Conservation (phyloP, 345 rosid genomes). For the Syzygium aqueum region DNA sequence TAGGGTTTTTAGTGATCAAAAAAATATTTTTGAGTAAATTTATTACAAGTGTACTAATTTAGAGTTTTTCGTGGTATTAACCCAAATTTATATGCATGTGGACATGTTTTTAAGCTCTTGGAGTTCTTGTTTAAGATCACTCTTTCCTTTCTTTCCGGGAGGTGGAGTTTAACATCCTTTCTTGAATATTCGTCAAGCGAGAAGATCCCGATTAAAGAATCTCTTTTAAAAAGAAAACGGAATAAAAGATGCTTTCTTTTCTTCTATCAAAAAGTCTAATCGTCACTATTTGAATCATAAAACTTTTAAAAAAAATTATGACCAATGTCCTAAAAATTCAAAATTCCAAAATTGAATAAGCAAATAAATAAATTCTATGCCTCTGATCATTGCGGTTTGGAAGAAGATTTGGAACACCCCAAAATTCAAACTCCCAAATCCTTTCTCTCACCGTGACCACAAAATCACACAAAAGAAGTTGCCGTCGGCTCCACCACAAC, state of each 20-base stretch:
- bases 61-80: too few relatives aligned
- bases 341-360: background rate
- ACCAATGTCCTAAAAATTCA: background rate
- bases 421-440: background rate
- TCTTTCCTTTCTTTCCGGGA: background rate
- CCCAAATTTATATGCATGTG: background rate
- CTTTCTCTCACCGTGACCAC: background rate
- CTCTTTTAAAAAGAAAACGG: background rate
- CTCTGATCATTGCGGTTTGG: background rate
- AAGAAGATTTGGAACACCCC: background rate
- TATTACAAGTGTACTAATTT: too few relatives aligned
- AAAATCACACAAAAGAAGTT: background rate
- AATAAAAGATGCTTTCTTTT: background rate
- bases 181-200: background rate
- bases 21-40: too few relatives aligned
- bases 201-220: background rate
- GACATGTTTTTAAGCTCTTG: background rate
- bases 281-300: background rate
- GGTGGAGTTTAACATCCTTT: background rate
- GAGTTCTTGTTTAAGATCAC: background rate
- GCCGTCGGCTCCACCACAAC: background rate
- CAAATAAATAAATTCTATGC: background rate
- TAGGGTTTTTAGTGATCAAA: too few relatives aligned
- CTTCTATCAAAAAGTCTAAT: background rate
- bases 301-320: background rate